Conservation (phyloP, 225 moss, liverwort and hornwort genomes). For the Sphagnum contortum region DNA sequence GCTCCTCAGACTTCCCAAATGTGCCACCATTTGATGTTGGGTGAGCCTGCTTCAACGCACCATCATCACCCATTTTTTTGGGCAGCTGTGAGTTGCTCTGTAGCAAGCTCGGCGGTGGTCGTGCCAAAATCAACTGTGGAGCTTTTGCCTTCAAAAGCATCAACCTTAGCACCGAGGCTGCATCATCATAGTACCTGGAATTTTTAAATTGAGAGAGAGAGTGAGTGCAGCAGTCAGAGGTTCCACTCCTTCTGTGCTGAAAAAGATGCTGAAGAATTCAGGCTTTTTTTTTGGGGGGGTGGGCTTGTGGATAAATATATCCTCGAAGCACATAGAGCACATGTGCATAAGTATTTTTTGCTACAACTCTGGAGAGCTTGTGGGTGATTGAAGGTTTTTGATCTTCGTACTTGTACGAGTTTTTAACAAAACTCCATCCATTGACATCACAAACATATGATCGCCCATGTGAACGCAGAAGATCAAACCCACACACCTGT, state of each 20-base stretch:
- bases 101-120: conserved; percentile 8
- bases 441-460: conserved; percentile 99
- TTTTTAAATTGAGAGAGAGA: no score
- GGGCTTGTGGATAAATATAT: no score
- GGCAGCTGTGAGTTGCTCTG: no score
- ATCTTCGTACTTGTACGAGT: conserved; percentile 69
- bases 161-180: conserved; percentile 90
- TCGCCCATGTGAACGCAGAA: conserved; percentile 94
- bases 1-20: conserved; percentile 91
- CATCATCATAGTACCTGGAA: conserved; percentile 94
- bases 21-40: conserved; percentile 46
- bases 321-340: no score
- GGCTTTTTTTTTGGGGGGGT: no score
- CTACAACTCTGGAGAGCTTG: no score
- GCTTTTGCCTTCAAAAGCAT: conserved; percentile 93
- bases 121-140: conserved; percentile 65
- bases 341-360: no score
- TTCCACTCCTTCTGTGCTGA: no score
- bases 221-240: no score
- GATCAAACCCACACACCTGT: conserved; percentile 98
- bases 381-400: no score
- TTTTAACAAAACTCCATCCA: conserved; percentile 99
- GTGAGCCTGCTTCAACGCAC: conserved; percentile 65
- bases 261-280: no score
- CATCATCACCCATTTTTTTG: conserved; percentile 20